These are phyloP conservation scores for Przewalskia tangutica DNA, from an alignment of 257 asterid genomes.

Conservation along the genomic window DNA sequence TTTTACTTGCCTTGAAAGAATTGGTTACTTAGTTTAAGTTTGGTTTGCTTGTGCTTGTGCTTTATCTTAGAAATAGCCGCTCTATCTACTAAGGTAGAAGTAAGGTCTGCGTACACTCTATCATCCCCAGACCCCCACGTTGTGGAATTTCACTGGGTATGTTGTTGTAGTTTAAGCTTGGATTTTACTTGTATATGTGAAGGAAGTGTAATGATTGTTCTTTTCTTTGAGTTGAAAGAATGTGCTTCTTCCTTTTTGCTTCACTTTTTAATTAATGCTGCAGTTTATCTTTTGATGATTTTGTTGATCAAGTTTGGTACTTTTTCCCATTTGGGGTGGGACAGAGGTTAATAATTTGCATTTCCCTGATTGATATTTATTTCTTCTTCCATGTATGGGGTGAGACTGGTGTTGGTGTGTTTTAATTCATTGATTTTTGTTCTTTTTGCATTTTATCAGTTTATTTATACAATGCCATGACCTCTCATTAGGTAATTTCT, in stretches of 20 bases:
- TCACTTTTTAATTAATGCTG: conserved; percentile 2
- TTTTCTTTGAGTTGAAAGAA: background rate
- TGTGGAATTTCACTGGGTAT: too few relatives aligned
- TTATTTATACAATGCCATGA: background rate
- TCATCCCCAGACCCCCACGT: too few relatives aligned
- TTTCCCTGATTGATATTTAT: background rate
- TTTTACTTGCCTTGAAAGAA: background rate
- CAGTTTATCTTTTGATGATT: background rate
- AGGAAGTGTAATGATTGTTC: conserved; percentile 9
- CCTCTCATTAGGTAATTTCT: background rate
- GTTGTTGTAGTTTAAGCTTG: background rate
- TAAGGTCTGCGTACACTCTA: background rate
- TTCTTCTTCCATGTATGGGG: background rate
- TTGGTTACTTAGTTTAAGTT: background rate
- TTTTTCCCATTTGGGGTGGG: background rate
- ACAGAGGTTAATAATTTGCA: background rate
- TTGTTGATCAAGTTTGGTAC: background rate
- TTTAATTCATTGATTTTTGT: background rate
- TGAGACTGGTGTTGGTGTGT: background rate
- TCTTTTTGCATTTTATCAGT: background rate
- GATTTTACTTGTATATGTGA: background rate
- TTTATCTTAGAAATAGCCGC: too few relatives aligned
- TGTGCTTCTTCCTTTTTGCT: conserved; percentile 11
- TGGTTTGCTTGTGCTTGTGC: background rate
- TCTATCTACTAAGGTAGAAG: too few relatives aligned